Base-by-base conservation (phyloP, 1,284 basidiomycete genomes). In the Rhodofomes roseus region DNA sequence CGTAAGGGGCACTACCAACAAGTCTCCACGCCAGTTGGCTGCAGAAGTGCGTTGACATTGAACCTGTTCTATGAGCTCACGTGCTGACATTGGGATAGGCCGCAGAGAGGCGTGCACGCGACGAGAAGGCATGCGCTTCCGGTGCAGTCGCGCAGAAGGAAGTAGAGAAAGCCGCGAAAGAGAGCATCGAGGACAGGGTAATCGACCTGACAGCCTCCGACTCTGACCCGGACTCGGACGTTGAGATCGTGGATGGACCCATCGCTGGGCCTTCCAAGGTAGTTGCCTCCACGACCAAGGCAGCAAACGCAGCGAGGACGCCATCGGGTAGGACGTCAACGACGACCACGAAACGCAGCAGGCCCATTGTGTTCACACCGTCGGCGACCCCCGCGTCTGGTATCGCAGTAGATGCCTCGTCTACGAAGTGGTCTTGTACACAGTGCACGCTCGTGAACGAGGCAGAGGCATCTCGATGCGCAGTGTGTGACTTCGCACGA, bases 91-190 rank as follows among this genome's bases (percentile, higher is more conserved):
- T 57, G 16, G 36, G 12, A 6, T 67, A 95, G 92, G 93, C 93
- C 50, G 93, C 93, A 0, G 92, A 94, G 68, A 80, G 88, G 57
- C 79, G 93, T 59, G 76, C 79, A 3, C 76, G 76, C 22, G 93
- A 95, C 66, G 86, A 90, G 66, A 87, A 86, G 68, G 71, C 81
- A 0, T 95, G 92, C 69, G 87, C 81, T 2, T 86, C 84, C 36
- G 87, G 85, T 2, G 72, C 76, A 16, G 60, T 77, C 23, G 87
- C 85, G 1, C 76, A 85, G 60, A 79, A 75, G n/a, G 91, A 93
- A 71, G 84, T 82, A 1, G 81, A 81, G 16, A 89, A 85, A 66
- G 90, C 89, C 7, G 83, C 86, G 1, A 77, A 81, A 59, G 81
- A 88, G 58, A 89, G 88, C 65, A 74, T 85, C n/a, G 79, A 81